phyloP scores from a whole-genome alignment of 176 grass and related monocot species.

The Rhynchospora pubera region DNA sequence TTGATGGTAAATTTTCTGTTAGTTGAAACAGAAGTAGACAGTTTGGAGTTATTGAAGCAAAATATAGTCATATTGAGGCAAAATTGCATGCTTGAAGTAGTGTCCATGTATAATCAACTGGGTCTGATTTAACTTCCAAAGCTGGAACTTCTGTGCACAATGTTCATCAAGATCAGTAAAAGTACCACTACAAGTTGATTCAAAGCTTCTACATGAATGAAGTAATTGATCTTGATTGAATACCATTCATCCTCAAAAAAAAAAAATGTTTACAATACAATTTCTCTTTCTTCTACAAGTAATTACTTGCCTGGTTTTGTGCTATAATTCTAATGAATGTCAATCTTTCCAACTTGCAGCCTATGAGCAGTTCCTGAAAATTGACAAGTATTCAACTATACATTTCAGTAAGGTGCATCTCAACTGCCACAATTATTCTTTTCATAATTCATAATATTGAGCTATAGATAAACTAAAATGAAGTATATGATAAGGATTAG shows the following conservation, averaged over 20 bases:
- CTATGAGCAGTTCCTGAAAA: conserved; percentile 33
- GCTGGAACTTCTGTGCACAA: background rate
- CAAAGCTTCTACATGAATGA: background rate
- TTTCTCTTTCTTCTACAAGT: conserved; percentile 1
- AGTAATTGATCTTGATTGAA: background rate
- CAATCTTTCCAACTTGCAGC: conserved; percentile 31
- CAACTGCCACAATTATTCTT: background rate
- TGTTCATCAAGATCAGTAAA: background rate
- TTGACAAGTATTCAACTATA: background rate
- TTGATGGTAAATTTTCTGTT: background rate
- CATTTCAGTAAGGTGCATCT: background rate
- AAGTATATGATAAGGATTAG: background rate
- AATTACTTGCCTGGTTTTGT: conserved; percentile 33
- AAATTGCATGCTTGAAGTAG: background rate
- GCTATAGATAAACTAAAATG: conserved; percentile 5
- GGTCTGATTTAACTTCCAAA: background rate
- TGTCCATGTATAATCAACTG: background rate
- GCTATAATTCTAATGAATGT: conserved; percentile 37
- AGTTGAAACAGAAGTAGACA: background rate
- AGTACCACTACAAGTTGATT: background rate
- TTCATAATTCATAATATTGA: background rate
- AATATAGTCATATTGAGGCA: too few species aligned
- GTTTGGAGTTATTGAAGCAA: background rate
- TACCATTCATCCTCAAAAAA: background rate
- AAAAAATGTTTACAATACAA: background rate